These are phyloP conservation scores for Ustilago nuda DNA, from an alignment of 1,284 basidiomycete genomes.

Conservation along the genomic window DNA sequence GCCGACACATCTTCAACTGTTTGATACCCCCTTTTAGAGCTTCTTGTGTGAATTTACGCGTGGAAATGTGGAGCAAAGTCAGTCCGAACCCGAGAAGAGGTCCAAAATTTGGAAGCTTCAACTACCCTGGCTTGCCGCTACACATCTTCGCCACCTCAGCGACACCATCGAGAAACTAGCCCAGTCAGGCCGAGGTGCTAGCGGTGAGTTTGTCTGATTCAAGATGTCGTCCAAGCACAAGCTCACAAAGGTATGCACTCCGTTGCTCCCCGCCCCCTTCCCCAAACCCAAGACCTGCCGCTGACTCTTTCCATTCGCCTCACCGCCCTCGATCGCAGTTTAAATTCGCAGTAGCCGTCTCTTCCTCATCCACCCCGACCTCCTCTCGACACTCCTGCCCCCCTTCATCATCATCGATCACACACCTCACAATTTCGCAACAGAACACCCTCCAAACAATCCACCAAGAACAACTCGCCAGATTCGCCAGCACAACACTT, in stretches of 20 bases:
- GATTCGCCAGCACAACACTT: conserved; percentile 18
- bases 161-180: neutral
- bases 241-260: conserved; percentile 17
- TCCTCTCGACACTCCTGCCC: conserved; percentile 1
- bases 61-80: conserved; percentile 23
- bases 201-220: neutral
- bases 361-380: conserved; percentile 1
- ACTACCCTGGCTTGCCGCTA: neutral
- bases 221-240: conserved; percentile 32
- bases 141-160: neutral
- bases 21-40: too few species aligned
- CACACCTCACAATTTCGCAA: conserved; percentile 6
- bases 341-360: conserved; percentile 28
- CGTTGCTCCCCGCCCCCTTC: neutral
- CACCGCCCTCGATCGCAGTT: conserved; percentile 10
- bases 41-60: conserved; percentile 18
- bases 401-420: conserved; percentile 12
- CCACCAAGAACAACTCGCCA: conserved; percentile 41
- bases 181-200: neutral
- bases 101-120: conserved; percentile 15
- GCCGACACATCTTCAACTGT: too few species aligned
- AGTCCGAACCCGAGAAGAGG: conserved; percentile 25
- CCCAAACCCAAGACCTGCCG: neutral
- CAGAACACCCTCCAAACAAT: conserved; percentile 30
- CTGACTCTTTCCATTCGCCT: neutral